These are phyloP conservation scores for Mucor sp. DNA, from an alignment of 371 early-diverging fungal genomes.

Conservation along the genomic window DNA sequence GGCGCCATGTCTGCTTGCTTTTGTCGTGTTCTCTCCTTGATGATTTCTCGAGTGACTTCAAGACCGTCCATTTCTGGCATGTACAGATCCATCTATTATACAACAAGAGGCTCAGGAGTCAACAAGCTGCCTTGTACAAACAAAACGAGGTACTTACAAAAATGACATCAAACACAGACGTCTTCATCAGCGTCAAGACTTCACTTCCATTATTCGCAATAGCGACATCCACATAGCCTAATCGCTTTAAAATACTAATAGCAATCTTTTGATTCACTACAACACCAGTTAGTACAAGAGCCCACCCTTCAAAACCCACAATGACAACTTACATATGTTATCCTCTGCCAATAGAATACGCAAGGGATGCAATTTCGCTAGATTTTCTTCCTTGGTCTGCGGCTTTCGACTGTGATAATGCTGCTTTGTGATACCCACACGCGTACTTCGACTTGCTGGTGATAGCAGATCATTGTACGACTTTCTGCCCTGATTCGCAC, in stretches of 20 bases:
- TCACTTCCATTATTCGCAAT: constrained; percentile 61
- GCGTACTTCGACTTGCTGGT: constrained; percentile 22
- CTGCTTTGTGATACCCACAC: constrained; percentile 30
- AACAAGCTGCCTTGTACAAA: background rate
- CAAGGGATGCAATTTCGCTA: constrained; percentile 40
- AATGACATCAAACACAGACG: constrained; percentile 47
- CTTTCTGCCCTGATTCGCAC: constrained; percentile 8
- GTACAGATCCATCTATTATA: constrained; percentile 49
- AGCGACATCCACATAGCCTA: constrained; percentile 57
- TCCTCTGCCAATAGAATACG: constrained; percentile 53
- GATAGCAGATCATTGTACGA: constrained; percentile 20
- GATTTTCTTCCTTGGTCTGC: constrained; percentile 39
- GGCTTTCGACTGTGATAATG: constrained; percentile 31
- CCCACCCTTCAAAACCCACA: background rate
- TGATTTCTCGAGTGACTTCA: constrained; percentile 48
- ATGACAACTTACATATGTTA: constrained; percentile 40
- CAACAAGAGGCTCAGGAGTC: background rate
- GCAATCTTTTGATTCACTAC: constrained; percentile 64
- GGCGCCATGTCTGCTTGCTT: background rate
- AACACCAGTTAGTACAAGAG: background rate
- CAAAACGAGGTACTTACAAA: constrained; percentile 35
- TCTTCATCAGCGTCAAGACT: constrained; percentile 47
- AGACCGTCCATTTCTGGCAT: constrained; percentile 60
- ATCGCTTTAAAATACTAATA: constrained; percentile 53
- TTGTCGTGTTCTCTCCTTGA: constrained; percentile 27